A percentile compares a stretch with the other conserved stretches of the same genome.
Conservation (phyloP, 768 basidiomycete genomes). For the Lentinula guzmanii region DNA sequence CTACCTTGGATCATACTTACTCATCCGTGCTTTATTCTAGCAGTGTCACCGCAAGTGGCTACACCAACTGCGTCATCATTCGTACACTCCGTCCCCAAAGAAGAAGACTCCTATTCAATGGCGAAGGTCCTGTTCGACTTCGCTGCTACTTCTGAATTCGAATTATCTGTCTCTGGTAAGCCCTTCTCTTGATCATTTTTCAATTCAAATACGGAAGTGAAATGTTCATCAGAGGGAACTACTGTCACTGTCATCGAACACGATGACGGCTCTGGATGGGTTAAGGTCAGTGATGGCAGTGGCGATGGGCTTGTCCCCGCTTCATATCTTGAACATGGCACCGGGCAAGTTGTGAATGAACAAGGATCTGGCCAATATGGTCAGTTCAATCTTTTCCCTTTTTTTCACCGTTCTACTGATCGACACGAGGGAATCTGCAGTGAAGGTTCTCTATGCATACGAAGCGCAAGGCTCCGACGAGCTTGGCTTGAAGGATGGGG, state of each 20-base stretch:
- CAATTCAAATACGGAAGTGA: conserved; percentile 10
- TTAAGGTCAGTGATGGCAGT: conserved; percentile 58
- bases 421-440: conserved; percentile 30
- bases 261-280: conserved; percentile 86
- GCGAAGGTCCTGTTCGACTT: conserved; percentile 75
- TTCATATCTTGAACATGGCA: conserved; percentile 48
- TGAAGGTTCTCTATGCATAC: conserved; percentile 81
- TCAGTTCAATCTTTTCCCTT: conserved; percentile 22
- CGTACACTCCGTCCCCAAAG: conserved; percentile 32
- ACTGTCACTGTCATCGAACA: conserved; percentile 65
- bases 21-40: neutral
- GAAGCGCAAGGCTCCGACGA: conserved; percentile 69
- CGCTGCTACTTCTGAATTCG: conserved; percentile 68
- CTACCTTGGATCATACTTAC: neutral
- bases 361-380: conserved; percentile 44
- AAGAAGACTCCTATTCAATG: conserved; percentile 37
- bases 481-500: conserved; percentile 54
- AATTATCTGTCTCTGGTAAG: conserved; percentile 62
- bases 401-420: neutral
- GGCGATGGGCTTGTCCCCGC: conserved; percentile 77
- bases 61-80: conserved; percentile 55
- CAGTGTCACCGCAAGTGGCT: neutral
- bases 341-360: conserved; percentile 12
- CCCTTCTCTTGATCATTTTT: conserved; percentile 1
- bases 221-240: conserved; percentile 47